Base-by-base conservation (phyloP, 2,329 filamentous ascomycete genomes). In the Aureobasidium sp. region DNA sequence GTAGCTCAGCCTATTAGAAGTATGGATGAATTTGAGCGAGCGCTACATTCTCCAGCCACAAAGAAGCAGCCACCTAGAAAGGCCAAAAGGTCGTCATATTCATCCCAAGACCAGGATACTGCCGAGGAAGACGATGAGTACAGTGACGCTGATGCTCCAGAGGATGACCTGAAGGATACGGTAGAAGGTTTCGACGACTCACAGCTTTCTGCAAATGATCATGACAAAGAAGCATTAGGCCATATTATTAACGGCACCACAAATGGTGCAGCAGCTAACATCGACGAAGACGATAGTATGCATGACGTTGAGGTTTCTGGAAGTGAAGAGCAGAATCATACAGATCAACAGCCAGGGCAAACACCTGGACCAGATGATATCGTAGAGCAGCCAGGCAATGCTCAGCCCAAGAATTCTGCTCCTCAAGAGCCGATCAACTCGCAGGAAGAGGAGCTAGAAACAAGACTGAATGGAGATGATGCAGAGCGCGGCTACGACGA, bases 361-460 rank as follows among this genome's bases (percentile, higher is more conserved):
- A 3, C 5, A 5, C 15, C 37, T 34, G 66, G 66, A 27, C 63
- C 56, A 6, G 59, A 56, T 13, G 63, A 63, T n/a, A 44, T 34
- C 20, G 29, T 20, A 26, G 62, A 57, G 36, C 63, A 64, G 20
- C 46, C 61, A 12, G 62, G 62, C 12, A 57, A 41, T 24, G 63
- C 52, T 48, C 63, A 65, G 13, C 66, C 47, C 20, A 66, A 69
- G 5, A 66, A 67, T 7, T 5, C 29, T 36, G 52, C 20, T 36
- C 12, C 20, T 9, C 26, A 52, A 52, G 44, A 13, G 17, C 41
- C 60, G 1, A 5, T 32, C 2, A 36, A 52, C 26, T 65, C 57
- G 7, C 69, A 71, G 17, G 66, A 68, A 24, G 63, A 59, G 12
- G 70, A 68, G 9, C 68, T 69, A 26, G 65, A 37, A 70, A 37